Evolutionary conservation across 441 rosid species (phyloP).

Genomic region (Corymbia citriodora): DNA sequence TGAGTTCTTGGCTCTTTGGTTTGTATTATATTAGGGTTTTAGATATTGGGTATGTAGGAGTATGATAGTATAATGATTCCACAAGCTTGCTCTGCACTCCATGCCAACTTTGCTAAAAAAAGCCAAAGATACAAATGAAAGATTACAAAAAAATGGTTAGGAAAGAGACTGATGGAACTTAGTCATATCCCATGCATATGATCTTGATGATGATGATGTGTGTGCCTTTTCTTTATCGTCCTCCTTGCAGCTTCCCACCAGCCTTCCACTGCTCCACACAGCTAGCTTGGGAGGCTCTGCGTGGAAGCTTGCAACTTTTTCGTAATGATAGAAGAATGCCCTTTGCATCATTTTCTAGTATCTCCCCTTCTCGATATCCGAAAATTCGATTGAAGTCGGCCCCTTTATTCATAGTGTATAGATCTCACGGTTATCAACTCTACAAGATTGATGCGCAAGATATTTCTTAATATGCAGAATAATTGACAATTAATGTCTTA

Average conservation of each 20-base stretch:
- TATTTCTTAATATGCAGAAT: neutral
- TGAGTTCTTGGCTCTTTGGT: conserved; percentile 35
- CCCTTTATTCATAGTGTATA: neutral
- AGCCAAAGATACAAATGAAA: conserved; percentile 27
- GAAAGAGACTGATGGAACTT: neutral
- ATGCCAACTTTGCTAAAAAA: neutral
- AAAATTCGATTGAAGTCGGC: neutral
- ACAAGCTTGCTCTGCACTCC: conserved; percentile 4
- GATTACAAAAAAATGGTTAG: conserved; percentile 5
- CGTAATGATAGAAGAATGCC: neutral
- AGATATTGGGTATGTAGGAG: neutral
- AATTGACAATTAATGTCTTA: neutral
- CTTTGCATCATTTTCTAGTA: neutral
- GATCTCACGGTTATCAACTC: neutral
- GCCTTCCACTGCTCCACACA: conserved; percentile 33
- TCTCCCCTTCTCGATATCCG: neutral
- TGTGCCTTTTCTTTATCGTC: neutral
- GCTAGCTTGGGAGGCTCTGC: neutral
- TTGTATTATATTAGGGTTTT: neutral
- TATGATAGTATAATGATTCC: conserved; percentile 1
- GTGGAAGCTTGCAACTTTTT: conserved; percentile 16
- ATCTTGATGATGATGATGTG: neutral
- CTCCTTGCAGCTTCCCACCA: conserved; percentile 6
- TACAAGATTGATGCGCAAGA: neutral
- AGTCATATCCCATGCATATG: conserved; percentile 15